These are phyloP conservation scores for Ogataea pilisensis DNA, from an alignment of 805 yeast genomes.

Conservation along the genomic window DNA sequence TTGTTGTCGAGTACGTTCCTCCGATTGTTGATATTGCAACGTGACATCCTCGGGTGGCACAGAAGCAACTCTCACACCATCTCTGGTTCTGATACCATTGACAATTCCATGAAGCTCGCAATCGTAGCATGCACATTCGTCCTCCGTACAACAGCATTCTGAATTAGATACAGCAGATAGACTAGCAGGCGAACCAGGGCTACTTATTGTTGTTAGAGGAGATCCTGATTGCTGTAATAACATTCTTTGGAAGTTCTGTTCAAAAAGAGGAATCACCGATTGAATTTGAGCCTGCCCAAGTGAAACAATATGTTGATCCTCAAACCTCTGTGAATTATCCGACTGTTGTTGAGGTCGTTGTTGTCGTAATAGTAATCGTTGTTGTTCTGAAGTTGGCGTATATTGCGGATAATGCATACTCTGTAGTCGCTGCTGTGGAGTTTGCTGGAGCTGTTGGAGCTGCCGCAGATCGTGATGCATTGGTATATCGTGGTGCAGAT, in stretches of 20 bases:
- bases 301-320: conserved; percentile 8
- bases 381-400: background rate
- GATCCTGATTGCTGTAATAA: conserved; percentile 1
- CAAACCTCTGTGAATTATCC: too few relatives aligned
- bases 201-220: background rate
- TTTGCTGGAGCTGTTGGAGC: background rate
- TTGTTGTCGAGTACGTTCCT: conserved; percentile 1
- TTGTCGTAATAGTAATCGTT: too few relatives aligned
- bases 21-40: too few relatives aligned
- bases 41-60: conserved; percentile 2
- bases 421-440: background rate
- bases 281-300: conserved; percentile 26
- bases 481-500: too few relatives aligned
- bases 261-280: conserved; percentile 10
- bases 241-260: conserved; percentile 9
- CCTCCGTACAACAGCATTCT: conserved; percentile 30
- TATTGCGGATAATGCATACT: background rate
- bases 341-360: too few relatives aligned
- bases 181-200: conserved; percentile 1
- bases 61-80: conserved; percentile 23
- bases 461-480: conserved; percentile 2
- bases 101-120: conserved; percentile 33
- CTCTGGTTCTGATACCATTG: conserved; percentile 27
- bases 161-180: conserved; percentile 8
- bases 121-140: conserved; percentile 32